These are phyloP conservation scores for Penicillium sp. DNA, from an alignment of 2,329 filamentous ascomycete genomes.

Conservation along the genomic window DNA sequence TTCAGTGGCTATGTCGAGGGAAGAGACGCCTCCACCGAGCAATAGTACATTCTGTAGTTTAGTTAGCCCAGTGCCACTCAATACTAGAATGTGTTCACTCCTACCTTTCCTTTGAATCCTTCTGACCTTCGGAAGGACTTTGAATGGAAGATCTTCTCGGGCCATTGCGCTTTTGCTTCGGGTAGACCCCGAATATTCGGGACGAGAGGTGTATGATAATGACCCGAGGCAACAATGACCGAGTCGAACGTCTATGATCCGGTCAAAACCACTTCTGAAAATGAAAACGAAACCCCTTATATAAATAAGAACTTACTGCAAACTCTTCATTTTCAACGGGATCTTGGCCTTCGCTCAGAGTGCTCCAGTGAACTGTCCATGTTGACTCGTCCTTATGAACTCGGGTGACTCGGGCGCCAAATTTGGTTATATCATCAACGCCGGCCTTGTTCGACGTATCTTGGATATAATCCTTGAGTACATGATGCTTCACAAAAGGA, in stretches of 20 bases:
- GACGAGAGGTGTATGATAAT: slow-evolving; percentile 54
- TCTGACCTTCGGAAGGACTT: slow-evolving; percentile 52
- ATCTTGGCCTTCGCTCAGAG: slow-evolving; percentile 32
- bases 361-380: slow-evolving; percentile 57
- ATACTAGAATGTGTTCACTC: slow-evolving; percentile 5
- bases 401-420: slow-evolving; percentile 60
- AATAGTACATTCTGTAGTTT: slow-evolving; percentile 53
- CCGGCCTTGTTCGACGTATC: slow-evolving; percentile 54
- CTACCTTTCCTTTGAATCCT: slow-evolving; percentile 55
- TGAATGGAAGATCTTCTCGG: slow-evolving; percentile 51
- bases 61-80: neutral
- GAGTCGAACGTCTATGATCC: slow-evolving; percentile 45
- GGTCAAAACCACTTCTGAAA: neutral
- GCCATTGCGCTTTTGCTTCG: slow-evolving; percentile 49
- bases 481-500: slow-evolving; percentile 58
- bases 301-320: neutral
- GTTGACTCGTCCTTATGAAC: slow-evolving; percentile 47
- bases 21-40: slow-evolving; percentile 57
- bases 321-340: slow-evolving; percentile 9
- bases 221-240: slow-evolving; percentile 55
- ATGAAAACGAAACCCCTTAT: neutral
- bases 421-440: slow-evolving; percentile 53
- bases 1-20: slow-evolving; percentile 56
- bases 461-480: slow-evolving; percentile 62
- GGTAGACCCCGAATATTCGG: slow-evolving; percentile 51